These are phyloP conservation scores for Aphanomyces astaci DNA, from an alignment of 352 stramenopile species.

Conservation along the genomic window DNA sequence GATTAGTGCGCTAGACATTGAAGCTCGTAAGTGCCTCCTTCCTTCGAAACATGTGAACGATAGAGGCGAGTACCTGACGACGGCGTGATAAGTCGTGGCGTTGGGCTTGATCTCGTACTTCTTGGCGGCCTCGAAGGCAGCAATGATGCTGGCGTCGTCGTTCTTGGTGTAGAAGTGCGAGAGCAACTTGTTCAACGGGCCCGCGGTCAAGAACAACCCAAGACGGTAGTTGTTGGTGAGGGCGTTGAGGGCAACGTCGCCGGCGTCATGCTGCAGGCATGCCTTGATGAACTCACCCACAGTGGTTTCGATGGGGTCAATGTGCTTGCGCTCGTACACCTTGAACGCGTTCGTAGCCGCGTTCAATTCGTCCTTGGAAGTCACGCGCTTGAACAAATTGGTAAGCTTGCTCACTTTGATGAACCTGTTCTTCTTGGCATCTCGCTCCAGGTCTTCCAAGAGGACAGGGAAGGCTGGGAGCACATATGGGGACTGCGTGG, in stretches of 20 bases:
- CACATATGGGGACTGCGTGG: not conserved
- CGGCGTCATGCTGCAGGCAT: conserved; percentile 1
- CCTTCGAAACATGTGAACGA: too few species aligned
- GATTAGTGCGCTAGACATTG: conserved; percentile 2
- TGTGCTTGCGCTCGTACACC: conserved; percentile 2
- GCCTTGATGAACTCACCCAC: conserved; percentile 15
- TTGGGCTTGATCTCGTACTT: conserved; percentile 11
- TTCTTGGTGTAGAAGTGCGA: conserved; percentile 9
- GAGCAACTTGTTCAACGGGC: conserved; percentile 14
- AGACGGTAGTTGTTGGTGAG: conserved; percentile 7
- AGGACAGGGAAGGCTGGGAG: not conserved
- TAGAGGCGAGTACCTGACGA: conserved; percentile 4
- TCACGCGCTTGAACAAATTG: conserved; percentile 9
- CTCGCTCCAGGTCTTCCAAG: not conserved
- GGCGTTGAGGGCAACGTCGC: conserved; percentile 11
- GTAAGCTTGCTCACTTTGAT: conserved; percentile 12
- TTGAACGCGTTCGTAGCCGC: not conserved
- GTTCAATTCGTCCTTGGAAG: conserved; percentile 7
- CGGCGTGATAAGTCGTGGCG: not conserved
- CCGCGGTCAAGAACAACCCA: not conserved
- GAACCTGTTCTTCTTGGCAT: not conserved
- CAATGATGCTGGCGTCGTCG: not conserved
- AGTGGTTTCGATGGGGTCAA: conserved; percentile 8
- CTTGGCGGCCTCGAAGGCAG: not conserved
- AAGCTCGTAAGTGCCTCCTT: too few species aligned